phyloP scores from a whole-genome alignment of 345 rosid species.

The Aquilaria yunnanensis region DNA sequence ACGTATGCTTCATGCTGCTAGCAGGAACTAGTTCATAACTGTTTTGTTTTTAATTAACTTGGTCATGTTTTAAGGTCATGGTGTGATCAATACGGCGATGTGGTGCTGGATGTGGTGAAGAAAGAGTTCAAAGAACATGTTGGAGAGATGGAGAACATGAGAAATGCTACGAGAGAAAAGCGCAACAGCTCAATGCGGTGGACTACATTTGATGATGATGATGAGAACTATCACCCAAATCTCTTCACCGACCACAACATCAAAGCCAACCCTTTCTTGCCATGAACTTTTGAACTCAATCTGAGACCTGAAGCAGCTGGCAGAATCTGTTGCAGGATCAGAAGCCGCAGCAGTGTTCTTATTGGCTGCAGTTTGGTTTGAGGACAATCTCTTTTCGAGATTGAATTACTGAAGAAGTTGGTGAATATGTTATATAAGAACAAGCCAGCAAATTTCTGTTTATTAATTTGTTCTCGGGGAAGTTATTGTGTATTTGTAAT shows the following conservation, averaged over 20 bases:
- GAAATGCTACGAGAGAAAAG: constrained; percentile 39
- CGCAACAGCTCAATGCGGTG: constrained; percentile 32
- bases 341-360: constrained; percentile 15
- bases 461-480: too few relatives aligned
- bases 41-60: too few relatives aligned
- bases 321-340: constrained; percentile 12
- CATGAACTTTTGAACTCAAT: constrained; percentile 12
- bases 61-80: constrained; percentile 36
- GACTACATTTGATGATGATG: constrained; percentile 62
- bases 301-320: constrained; percentile 15
- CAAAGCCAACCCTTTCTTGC: constrained; percentile 15
- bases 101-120: constrained; percentile 64
- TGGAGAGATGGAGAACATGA: constrained; percentile 56
- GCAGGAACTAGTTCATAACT: too few relatives aligned
- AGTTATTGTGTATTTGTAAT: too few relatives aligned
- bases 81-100: constrained; percentile 64
- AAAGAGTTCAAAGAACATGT: constrained; percentile 73
- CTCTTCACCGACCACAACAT: constrained; percentile 27
- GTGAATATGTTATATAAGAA: too few relatives aligned
- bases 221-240: constrained; percentile 53
- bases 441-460: too few relatives aligned
- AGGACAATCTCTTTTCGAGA: too few relatives aligned
- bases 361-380: constrained; percentile 1
- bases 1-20: too few relatives aligned
- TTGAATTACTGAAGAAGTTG: too few relatives aligned